phyloP scores from a whole-genome alignment of 805 yeast species.

The Suhomyces sp. region DNA sequence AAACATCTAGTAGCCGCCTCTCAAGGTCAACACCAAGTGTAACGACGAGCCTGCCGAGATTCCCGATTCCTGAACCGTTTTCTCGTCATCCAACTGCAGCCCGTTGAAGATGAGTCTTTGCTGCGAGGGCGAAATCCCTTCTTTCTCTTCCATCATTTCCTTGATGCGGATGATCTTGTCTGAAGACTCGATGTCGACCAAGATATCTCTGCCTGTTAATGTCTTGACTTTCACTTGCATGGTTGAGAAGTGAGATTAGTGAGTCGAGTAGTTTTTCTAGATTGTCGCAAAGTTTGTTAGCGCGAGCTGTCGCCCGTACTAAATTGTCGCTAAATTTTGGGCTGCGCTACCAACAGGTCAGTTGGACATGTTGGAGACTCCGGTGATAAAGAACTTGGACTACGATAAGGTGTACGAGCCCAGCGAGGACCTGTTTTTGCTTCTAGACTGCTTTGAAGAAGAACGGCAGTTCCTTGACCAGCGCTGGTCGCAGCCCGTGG shows the following conservation, averaged over 20 bases:
- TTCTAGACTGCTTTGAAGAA: slow-evolving; percentile 75
- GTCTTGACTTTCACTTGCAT: slow-evolving; percentile 77
- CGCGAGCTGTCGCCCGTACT: too few species aligned
- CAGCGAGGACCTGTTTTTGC: slow-evolving; percentile 84
- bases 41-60: slow-evolving; percentile 81
- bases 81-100: slow-evolving; percentile 85
- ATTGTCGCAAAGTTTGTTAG: not conserved
- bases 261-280: not conserved
- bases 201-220: slow-evolving; percentile 78
- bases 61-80: slow-evolving; percentile 69
- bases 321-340: not conserved
- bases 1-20: slow-evolving; percentile 66
- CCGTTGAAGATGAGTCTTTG: slow-evolving; percentile 90
- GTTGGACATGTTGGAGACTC: slow-evolving; percentile 68
- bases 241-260: not conserved
- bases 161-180: slow-evolving; percentile 74
- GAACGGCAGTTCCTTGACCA: slow-evolving; percentile 39
- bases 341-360: not conserved
- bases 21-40: slow-evolving; percentile 85
- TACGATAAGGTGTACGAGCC: slow-evolving; percentile 88
- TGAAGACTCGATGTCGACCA: slow-evolving; percentile 67
- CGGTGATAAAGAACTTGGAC: slow-evolving; percentile 53
- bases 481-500: slow-evolving; percentile 43
- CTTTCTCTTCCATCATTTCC: slow-evolving; percentile 91
- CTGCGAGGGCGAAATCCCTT: slow-evolving; percentile 95